phyloP scores from a whole-genome alignment of 169 alveolate genomes.

The Plasmodium gonderi region DNA sequence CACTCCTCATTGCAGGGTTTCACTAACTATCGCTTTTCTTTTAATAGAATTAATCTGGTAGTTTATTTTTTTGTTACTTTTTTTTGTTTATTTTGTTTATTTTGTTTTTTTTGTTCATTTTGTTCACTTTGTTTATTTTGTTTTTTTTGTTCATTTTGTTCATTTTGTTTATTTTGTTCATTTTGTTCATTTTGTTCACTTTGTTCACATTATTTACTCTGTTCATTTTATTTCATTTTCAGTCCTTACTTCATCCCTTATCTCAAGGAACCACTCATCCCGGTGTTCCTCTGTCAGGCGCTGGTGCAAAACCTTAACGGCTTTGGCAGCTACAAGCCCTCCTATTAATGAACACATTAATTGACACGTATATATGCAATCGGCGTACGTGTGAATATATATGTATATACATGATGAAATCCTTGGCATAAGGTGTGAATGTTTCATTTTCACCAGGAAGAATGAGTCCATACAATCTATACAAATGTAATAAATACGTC shows the following conservation, averaged over 20 bases:
- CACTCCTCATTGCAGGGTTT: too few relatives aligned
- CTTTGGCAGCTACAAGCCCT: slow-evolving; percentile 66
- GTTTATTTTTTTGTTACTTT: background rate
- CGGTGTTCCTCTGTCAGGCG: slow-evolving; percentile 69
- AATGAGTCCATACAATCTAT: too few relatives aligned
- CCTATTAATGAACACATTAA: slow-evolving; percentile 6
- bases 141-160: too few relatives aligned
- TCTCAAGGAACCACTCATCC: slow-evolving; percentile 68
- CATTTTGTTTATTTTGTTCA: too few relatives aligned
- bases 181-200: background rate
- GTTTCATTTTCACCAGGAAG: too few relatives aligned
- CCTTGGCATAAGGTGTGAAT: too few relatives aligned
- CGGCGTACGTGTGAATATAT: background rate
- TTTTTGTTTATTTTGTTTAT: too few relatives aligned
- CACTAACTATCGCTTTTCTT: background rate
- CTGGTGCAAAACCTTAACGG: slow-evolving; percentile 66
- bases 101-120: background rate
- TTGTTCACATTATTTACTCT: background rate
- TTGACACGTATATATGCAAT: too few relatives aligned
- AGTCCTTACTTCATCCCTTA: slow-evolving; percentile 17
- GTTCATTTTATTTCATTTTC: background rate
- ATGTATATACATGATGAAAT: background rate
- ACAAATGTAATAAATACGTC: too few relatives aligned
- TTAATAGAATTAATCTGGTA: background rate
- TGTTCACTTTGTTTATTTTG: background rate